phyloP scores from a whole-genome alignment of 1,139 yeast genomes.

The Suhomyces wounanorum region DNA sequence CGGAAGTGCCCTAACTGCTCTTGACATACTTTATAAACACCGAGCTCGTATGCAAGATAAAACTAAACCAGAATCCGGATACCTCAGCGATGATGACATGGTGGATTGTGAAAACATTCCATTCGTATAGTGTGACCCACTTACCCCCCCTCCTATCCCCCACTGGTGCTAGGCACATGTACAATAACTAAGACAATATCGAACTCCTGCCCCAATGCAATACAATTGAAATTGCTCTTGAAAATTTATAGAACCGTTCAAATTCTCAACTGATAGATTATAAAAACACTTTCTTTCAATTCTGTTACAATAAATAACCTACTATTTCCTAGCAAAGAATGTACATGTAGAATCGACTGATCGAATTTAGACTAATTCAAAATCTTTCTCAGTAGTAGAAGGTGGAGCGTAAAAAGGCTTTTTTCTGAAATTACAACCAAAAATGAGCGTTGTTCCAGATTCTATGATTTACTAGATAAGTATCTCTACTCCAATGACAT shows the following conservation, averaged over 20 bases:
- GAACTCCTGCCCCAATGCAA: not conserved
- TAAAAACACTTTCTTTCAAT: not conserved
- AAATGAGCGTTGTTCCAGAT: too few species aligned
- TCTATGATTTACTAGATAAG: too few species aligned
- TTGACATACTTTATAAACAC: slow-evolving; percentile 23
- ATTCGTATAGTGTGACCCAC: not conserved
- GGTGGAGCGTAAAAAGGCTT: too few species aligned
- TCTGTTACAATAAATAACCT: not conserved
- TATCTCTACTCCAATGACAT: too few species aligned
- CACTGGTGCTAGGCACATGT: not conserved
- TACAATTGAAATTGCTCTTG: not conserved
- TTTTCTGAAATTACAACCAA: too few species aligned
- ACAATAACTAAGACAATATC: not conserved
- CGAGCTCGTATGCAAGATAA: slow-evolving; percentile 10
- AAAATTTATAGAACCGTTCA: not conserved
- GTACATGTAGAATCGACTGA: not conserved
- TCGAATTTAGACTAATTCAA: too few species aligned
- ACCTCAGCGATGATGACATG: slow-evolving; percentile 13
- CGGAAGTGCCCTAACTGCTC: slow-evolving; percentile 36
- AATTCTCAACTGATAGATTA: not conserved
- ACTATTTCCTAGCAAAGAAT: not conserved
- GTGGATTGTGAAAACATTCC: slow-evolving; percentile 14
- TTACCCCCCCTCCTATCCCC: too few species aligned
- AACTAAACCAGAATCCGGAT: slow-evolving; percentile 11
- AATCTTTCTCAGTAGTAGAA: too few species aligned